A percentile compares a stretch with the other conserved stretches of the same genome.
phyloP scores from a whole-genome alignment of 225 moss, liverwort and hornwort genomes.

The Pseudoscleropodium purum region DNA sequence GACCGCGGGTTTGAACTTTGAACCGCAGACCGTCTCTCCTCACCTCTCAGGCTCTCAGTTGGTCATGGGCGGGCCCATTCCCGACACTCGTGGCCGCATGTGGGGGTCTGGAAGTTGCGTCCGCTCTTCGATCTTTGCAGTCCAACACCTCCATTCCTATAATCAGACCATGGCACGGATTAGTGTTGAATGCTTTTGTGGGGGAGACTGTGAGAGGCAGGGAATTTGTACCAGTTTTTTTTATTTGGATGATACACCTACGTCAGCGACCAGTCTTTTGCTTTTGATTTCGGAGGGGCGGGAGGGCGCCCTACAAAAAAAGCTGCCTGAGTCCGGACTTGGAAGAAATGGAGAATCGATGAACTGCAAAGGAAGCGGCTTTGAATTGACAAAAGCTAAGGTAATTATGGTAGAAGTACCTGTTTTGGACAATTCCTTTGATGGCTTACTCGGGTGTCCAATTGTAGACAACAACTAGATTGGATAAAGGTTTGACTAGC shows the following conservation, averaged over 20 bases:
- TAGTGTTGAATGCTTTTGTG: not conserved
- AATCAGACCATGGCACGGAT: not conserved
- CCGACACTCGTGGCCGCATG: not conserved
- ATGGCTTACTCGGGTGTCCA: too few relatives aligned
- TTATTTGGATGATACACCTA: not conserved
- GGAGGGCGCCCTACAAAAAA: too few relatives aligned
- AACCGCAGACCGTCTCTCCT: too few relatives aligned
- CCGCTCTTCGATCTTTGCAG: not conserved
- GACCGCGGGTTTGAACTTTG: not conserved
- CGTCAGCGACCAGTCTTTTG: not conserved
- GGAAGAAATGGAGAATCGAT: not conserved
- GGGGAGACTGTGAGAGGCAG: not conserved
- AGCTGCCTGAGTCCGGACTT: rapidly evolving
- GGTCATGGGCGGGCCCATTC: not conserved
- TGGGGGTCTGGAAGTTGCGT: not conserved
- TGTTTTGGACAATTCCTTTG: too few relatives aligned
- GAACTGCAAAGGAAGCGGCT: not conserved
- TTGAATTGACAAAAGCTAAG: not conserved
- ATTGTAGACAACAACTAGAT: too few relatives aligned
- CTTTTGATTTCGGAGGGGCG: not conserved
- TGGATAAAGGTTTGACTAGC: too few relatives aligned
- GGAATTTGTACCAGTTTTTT: not conserved
- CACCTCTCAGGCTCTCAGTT: not conserved
- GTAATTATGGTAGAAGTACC: not conserved
- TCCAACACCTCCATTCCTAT: not conserved